Evolutionary conservation across 305 asterid species (phyloP).

Genomic region (Monarda citriodora): DNA sequence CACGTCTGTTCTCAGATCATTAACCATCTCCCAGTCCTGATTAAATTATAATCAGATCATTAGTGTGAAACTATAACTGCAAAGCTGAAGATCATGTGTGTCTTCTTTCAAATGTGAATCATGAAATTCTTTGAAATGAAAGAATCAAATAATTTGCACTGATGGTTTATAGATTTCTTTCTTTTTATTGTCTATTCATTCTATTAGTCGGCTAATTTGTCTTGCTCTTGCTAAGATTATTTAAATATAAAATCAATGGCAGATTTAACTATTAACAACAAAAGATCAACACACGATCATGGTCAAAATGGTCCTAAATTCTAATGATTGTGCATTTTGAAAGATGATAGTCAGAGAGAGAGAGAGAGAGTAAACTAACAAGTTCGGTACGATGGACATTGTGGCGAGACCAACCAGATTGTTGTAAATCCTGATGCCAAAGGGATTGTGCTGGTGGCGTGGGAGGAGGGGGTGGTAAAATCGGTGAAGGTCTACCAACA

Average conservation of each 20-base stretch:
- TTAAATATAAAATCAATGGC: neutral
- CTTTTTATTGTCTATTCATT: no score
- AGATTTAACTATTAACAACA: neutral
- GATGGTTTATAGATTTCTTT: no score
- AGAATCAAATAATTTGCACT: no score
- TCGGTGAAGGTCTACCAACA: conserved; percentile 59
- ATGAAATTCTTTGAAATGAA: no score
- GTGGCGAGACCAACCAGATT: conserved; percentile 86
- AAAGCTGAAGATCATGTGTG: neutral
- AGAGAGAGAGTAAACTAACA: conserved; percentile 40
- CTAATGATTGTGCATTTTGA: neutral
- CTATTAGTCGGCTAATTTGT: no score
- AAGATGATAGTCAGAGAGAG: neutral
- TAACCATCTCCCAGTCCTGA: conserved; percentile 93
- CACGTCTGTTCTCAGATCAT: conserved; percentile 85
- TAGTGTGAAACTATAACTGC: conserved; percentile 8
- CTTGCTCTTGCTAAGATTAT: no score
- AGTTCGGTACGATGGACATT: conserved; percentile 81
- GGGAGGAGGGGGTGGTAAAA: conserved; percentile 88
- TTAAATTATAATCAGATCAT: conserved; percentile 14
- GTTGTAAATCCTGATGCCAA: conserved; percentile 89
- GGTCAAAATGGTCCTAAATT: neutral
- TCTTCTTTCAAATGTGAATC: neutral
- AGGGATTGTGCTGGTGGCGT: conserved; percentile 90
- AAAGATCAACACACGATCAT: neutral